A percentile compares a stretch with the other conserved stretches of the same genome.
These are phyloP conservation scores for Aspergillus carbonarius DNA, from an alignment of 2,329 filamentous ascomycete genomes.

Conservation along the genomic window DNA sequence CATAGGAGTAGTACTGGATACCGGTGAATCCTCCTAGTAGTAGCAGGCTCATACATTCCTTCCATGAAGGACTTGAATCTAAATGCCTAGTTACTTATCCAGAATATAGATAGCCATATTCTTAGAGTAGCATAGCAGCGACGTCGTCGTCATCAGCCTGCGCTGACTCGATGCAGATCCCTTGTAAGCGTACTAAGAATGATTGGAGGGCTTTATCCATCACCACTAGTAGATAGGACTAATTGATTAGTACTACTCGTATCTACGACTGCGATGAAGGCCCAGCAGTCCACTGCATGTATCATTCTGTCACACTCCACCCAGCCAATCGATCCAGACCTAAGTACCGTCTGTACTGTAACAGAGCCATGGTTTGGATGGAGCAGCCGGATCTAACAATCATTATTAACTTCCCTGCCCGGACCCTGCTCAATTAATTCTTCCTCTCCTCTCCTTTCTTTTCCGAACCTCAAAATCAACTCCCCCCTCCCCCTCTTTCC, in stretches of 20 bases:
- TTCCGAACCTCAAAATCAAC: neutral
- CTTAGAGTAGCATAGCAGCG: neutral
- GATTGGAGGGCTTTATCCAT: too few relatives aligned
- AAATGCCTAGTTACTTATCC: neutral
- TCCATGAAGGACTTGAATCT: neutral
- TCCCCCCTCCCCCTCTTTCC: neutral
- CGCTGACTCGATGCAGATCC: neutral
- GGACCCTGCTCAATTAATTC: neutral
- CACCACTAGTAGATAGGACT: neutral
- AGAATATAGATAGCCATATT: neutral
- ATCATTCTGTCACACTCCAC: slow-evolving; percentile 22
- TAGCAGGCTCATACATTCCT: neutral
- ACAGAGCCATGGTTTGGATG: slow-evolving; percentile 26
- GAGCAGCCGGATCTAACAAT: slow-evolving; percentile 7
- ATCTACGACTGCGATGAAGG: neutral
- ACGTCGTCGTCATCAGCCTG: neutral
- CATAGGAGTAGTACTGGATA: neutral
- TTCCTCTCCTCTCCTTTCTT: neutral
- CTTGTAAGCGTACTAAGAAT: neutral
- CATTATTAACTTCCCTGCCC: neutral
- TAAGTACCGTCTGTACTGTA: slow-evolving; percentile 21
- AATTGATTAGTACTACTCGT: neutral
- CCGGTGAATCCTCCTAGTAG: neutral
- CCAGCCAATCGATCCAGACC: slow-evolving; percentile 1
- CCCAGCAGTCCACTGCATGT: slow-evolving; percentile 7